Conservation (phyloP, 768 basidiomycete species). For the Baorangia bicolor region DNA sequence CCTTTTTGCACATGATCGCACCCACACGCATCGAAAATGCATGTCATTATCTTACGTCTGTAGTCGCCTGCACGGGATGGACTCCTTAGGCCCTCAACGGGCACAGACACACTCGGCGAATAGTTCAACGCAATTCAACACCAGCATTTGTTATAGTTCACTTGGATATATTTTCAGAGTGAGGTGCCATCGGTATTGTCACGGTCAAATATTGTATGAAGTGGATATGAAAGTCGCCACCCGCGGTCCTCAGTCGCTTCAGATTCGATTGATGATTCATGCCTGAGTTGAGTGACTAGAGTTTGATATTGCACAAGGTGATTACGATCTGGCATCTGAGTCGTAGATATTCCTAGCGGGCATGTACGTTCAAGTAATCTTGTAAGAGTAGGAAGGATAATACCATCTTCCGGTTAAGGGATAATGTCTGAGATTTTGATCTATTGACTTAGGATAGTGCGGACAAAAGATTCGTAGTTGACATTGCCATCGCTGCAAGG, state of each 20-base stretch:
- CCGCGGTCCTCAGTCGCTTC: neutral
- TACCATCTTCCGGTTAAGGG: neutral
- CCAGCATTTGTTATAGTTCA: too few relatives aligned
- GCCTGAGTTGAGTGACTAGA: neutral
- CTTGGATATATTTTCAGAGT: neutral
- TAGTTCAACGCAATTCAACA: neutral
- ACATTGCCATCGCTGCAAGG: constrained; percentile 84
- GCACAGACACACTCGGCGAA: neutral
- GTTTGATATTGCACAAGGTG: neutral
- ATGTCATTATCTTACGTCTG: neutral
- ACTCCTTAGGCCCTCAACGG: constrained; percentile 12
- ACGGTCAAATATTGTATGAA: too few relatives aligned
- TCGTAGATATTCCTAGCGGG: neutral
- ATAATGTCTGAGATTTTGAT: neutral
- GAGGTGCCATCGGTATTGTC: too few relatives aligned
- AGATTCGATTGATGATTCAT: neutral
- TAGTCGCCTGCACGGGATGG: neutral
- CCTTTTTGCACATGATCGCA: neutral
- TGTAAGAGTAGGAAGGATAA: neutral
- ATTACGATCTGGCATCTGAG: neutral
- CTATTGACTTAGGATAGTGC: constrained; percentile 89
- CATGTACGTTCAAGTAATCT: neutral
- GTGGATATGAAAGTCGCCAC: neutral
- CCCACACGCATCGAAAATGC: neutral
- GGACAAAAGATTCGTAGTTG: constrained; percentile 96